These are phyloP conservation scores for Sugiyamaella neomexicana DNA, from an alignment of 1,139 yeast genomes.

Conservation along the genomic window DNA sequence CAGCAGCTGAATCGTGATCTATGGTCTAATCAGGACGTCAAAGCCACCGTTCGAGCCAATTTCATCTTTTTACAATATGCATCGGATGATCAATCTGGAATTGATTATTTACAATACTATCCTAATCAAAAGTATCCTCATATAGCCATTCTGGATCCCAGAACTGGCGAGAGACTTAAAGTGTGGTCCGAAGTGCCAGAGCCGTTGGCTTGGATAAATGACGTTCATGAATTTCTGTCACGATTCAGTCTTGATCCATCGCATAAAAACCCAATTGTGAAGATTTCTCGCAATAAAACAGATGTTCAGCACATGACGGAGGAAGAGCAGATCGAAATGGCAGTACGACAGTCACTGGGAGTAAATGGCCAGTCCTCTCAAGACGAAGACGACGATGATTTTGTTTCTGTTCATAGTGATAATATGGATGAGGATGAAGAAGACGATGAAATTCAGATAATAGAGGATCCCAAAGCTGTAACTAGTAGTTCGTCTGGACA, in stretches of 20 bases:
- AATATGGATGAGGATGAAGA: conserved; percentile 18
- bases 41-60: conserved; percentile 60
- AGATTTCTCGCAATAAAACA: conserved; percentile 33
- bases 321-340: conserved; percentile 81
- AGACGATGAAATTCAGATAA: conserved; percentile 16
- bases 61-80: conserved; percentile 78
- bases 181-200: conserved; percentile 70
- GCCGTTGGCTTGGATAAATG: conserved; percentile 55
- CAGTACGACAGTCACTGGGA: conserved; percentile 66
- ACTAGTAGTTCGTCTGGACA: neutral
- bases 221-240: conserved; percentile 47
- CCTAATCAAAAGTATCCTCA: conserved; percentile 74
- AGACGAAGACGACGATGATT: conserved; percentile 19
- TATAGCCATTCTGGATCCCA: conserved; percentile 87
- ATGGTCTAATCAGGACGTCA: conserved; percentile 76
- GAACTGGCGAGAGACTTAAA: conserved; percentile 86
- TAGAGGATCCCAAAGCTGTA: conserved; percentile 2
- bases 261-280: conserved; percentile 62
- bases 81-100: conserved; percentile 71
- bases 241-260: conserved; percentile 65
- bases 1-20: conserved; percentile 90
- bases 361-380: conserved; percentile 18
- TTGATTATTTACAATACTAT: conserved; percentile 68
- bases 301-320: conserved; percentile 54
- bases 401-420: conserved; percentile 18